These are phyloP conservation scores for Turnera subulata DNA, from an alignment of 345 rosid genomes.

Conservation along the genomic window DNA sequence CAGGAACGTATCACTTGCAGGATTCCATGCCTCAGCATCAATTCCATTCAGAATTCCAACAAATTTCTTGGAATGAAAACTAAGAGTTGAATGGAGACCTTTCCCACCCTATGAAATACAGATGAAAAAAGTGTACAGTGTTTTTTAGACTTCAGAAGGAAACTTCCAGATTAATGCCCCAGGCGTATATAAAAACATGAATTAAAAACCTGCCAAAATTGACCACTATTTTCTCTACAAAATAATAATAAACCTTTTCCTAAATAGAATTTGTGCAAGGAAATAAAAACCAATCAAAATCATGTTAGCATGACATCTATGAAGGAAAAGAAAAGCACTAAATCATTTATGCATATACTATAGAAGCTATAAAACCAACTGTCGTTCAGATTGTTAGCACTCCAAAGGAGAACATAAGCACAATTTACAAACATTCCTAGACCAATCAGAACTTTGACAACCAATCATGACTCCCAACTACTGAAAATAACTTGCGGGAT, in stretches of 20 bases:
- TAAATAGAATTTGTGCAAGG: not conserved
- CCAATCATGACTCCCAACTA: too few relatives aligned
- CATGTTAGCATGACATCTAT: too few relatives aligned
- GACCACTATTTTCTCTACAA: too few relatives aligned
- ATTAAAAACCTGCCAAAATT: too few relatives aligned
- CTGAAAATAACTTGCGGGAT: not conserved
- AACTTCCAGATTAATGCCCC: too few relatives aligned
- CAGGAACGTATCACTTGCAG: slow-evolving; percentile 72
- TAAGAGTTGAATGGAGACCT: slow-evolving; percentile 86
- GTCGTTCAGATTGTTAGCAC: not conserved
- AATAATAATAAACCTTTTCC: not conserved
- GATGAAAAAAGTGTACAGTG: slow-evolving; percentile 1
- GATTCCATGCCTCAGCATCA: slow-evolving; percentile 94
- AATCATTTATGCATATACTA: not conserved
- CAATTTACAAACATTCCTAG: not conserved
- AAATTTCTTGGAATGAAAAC: slow-evolving; percentile 78
- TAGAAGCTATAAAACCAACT: not conserved
- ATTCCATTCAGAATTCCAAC: slow-evolving; percentile 89
- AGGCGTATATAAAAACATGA: too few relatives aligned
- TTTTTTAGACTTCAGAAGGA: not conserved
- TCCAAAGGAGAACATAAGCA: not conserved
- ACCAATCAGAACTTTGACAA: not conserved
- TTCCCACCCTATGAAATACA: slow-evolving; percentile 64
- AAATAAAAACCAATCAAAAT: not conserved
- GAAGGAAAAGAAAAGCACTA: not conserved